A percentile compares a stretch with the other conserved stretches of the same genome.
Evolutionary conservation across 73 alveolate genomes (phyloP).

Genomic region (Tetrahymena malaccensis): DNA sequence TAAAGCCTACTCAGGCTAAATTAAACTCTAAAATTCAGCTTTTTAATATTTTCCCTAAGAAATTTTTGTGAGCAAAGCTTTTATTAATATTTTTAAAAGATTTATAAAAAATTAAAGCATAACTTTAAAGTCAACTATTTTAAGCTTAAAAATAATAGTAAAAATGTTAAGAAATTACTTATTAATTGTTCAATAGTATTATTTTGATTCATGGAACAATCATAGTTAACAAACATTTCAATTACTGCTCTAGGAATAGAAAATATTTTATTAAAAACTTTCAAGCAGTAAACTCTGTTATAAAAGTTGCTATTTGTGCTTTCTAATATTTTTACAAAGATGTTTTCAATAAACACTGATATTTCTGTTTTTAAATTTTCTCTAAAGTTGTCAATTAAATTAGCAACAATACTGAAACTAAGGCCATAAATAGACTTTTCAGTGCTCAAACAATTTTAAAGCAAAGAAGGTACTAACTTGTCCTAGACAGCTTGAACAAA

Average conservation of each 20-base stretch:
- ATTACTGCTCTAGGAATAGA: conserved; percentile 59
- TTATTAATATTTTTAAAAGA: conserved; percentile 57
- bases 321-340: conserved; percentile 80
- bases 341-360: conserved; percentile 75
- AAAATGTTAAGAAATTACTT: neutral
- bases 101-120: conserved; percentile 47
- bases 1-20: conserved; percentile 17
- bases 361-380: conserved; percentile 80
- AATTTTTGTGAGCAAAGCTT: conserved; percentile 74
- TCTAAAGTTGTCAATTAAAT: conserved; percentile 73
- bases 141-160: neutral
- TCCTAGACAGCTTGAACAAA: conserved; percentile 76
- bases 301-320: conserved; percentile 76
- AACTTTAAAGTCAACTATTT: neutral
- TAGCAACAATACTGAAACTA: conserved; percentile 75
- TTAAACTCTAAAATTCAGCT: conserved; percentile 51
- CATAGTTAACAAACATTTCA: conserved; percentile 93
- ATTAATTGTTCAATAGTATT: neutral
- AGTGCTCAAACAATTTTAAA: conserved; percentile 73
- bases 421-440: conserved; percentile 77
- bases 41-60: conserved; percentile 63
- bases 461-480: conserved; percentile 78
- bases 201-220: conserved; percentile 42
- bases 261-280: conserved; percentile 73
- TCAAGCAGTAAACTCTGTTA: conserved; percentile 75